Conservation (phyloP, 345 rosid genomes). For the Eucalyptus sideroxylon region DNA sequence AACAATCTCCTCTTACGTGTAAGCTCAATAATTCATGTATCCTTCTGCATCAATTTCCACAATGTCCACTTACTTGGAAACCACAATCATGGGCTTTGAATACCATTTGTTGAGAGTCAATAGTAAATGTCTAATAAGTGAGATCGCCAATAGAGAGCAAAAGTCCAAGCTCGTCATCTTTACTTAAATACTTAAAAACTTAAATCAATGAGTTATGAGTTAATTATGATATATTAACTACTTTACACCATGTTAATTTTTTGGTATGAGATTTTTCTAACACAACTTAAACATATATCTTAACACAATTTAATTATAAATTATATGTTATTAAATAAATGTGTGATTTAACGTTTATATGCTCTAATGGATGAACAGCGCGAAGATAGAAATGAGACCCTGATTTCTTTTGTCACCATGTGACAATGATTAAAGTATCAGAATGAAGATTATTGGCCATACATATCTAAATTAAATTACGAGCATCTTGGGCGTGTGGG, state of each 20-base stretch:
- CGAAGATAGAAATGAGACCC: background rate
- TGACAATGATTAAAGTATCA: background rate
- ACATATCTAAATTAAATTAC: background rate
- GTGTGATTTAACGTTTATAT: background rate
- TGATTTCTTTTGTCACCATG: background rate
- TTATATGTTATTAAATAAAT: background rate
- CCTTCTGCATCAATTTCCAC: no score
- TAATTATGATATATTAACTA: fast-evolving
- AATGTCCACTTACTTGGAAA: no score
- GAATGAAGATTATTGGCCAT: background rate
- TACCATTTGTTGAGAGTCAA: no score
- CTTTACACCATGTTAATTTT: fast-evolving
- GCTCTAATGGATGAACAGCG: background rate
- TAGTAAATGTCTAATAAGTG: no score
- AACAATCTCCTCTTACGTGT: no score
- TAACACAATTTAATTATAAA: background rate
- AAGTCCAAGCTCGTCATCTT: fast-evolving
- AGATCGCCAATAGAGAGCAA: no score
- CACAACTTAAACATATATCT: no score
- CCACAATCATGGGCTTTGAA: no score
- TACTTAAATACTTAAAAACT: no score
- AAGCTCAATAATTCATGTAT: no score
- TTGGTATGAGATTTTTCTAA: fast-evolving
- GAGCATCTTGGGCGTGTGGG: background rate
- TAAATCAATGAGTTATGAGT: no score